Conservation (phyloP, 2,329 filamentous ascomycete genomes). For the Macroventuria anomochaeta region DNA sequence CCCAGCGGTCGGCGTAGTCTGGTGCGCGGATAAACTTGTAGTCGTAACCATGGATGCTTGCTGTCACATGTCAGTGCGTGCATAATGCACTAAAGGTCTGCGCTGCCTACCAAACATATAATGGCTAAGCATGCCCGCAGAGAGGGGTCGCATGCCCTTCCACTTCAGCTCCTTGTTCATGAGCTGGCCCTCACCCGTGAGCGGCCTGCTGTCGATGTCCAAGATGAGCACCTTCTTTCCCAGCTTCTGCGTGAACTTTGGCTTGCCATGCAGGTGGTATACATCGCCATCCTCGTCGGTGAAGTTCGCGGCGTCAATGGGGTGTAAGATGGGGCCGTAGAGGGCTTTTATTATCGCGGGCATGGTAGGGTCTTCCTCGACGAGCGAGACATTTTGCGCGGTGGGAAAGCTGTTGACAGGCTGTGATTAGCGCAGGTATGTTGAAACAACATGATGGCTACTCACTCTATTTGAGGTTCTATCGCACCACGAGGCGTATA, state of each 20-base stretch:
- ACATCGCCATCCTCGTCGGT: constrained; percentile 48
- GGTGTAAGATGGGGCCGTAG: constrained; percentile 46
- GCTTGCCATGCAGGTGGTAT: constrained; percentile 40
- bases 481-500: constrained; percentile 30
- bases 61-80: constrained; percentile 35
- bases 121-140: constrained; percentile 49
- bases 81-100: not conserved
- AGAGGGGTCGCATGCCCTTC: constrained; percentile 47
- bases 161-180: constrained; percentile 47
- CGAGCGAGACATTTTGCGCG: constrained; percentile 35
- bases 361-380: constrained; percentile 42
- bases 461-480: constrained; percentile 33
- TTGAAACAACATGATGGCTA: not conserved
- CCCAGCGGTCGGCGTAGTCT: constrained; percentile 51
- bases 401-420: constrained; percentile 29
- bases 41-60: constrained; percentile 58
- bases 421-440: constrained; percentile 7
- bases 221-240: constrained; percentile 48
- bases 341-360: constrained; percentile 47
- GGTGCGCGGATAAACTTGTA: constrained; percentile 57
- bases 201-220: constrained; percentile 48
- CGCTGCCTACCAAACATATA: constrained; percentile 46
- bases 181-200: constrained; percentile 44
- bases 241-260: constrained; percentile 44
- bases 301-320: constrained; percentile 45